Conservation (phyloP, 129 eudicot genomes). For the Tagetes erecta region DNA sequence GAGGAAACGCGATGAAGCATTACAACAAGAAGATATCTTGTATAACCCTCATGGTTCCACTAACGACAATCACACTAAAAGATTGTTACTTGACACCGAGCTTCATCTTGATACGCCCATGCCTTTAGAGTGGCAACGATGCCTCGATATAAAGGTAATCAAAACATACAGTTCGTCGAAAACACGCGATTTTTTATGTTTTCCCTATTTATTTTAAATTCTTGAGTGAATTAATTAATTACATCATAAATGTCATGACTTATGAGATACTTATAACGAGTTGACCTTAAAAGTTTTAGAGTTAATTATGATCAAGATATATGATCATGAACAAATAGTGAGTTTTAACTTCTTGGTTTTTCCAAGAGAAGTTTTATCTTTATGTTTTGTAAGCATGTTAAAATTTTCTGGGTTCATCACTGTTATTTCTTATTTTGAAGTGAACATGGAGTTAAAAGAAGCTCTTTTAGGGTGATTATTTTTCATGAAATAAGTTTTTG, state of each 20-base stretch:
- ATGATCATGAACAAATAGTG: not conserved
- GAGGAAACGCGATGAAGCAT: slow-evolving; percentile 47
- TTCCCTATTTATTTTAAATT: not conserved
- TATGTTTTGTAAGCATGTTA: no score
- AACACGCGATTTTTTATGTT: not conserved
- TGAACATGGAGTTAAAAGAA: not conserved
- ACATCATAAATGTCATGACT: slow-evolving; percentile 7
- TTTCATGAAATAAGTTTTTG: not conserved
- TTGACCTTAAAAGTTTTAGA: not conserved
- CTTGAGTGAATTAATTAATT: not conserved
- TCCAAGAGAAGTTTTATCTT: no score
- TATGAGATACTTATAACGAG: not conserved
- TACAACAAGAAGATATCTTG: slow-evolving; percentile 29
- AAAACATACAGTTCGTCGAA: not conserved
- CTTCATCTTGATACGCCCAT: slow-evolving; percentile 59
- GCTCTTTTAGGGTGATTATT: not conserved
- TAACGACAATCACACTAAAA: slow-evolving; percentile 27
- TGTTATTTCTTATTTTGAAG: not conserved
- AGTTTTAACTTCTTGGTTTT: not conserved
- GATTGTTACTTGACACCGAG: slow-evolving; percentile 39
- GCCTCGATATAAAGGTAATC: slow-evolving; percentile 80
- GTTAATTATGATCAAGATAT: not conserved
- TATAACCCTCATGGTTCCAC: slow-evolving; percentile 1
- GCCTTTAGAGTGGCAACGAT: slow-evolving; percentile 87
- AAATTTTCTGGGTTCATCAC: no score